Evolutionary conservation across 2,329 filamentous ascomycete genomes (phyloP), one percentile per base, ranked within the genome.

Genomic region (Trichoderma koningiopsis): DNA sequence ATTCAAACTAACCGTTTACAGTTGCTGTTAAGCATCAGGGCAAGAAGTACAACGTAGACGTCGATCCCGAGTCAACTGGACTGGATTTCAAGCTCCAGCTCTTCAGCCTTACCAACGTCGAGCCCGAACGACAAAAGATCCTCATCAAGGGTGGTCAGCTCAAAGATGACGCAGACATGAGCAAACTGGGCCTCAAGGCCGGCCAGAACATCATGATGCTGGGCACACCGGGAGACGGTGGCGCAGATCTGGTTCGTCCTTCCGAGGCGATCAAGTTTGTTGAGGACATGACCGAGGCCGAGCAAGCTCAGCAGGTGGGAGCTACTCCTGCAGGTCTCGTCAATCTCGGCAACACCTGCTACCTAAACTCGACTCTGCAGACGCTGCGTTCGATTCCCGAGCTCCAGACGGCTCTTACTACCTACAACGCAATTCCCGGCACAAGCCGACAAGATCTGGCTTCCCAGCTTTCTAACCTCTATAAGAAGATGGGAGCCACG

Each of bases 261-360:
- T 92, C 91, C 77, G 91, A 96, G 77, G 86, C 88, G 74, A 86
- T 94, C 76, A 96, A 92, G 80, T 99, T 99, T 76, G 82, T 97
- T 72, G 96, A 99, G 81, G 96, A 99, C 79, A 97, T 99, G 95
- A 96, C 93, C 31, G 94, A 97, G 78, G 94, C 94, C 35, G 95
- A 98, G 80, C 88, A 90, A 64, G 95, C 96, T 27, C 89, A 90
- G 79, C 88, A 91, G 77, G 91, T 91, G 70, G 94, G 93, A 70
- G 94, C 94, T 59, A 95, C 87, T 57, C 96, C 96, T 1, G 92
- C 94, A 68, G 96, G 96, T 58, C 83, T 99, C 71, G 87, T 92
- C 78, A 99, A 99, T 77, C 84, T 97, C 71, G 96, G 96, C 74
- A 99, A 99, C 81, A 99, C 96, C 4, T 99, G 96, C 84, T 99